Percentiles rank a stretch among this genome's conserved stretches.
Evolutionary conservation across 805 yeast species (phyloP).

Genomic region (Blastobotrys peoriensis): DNA sequence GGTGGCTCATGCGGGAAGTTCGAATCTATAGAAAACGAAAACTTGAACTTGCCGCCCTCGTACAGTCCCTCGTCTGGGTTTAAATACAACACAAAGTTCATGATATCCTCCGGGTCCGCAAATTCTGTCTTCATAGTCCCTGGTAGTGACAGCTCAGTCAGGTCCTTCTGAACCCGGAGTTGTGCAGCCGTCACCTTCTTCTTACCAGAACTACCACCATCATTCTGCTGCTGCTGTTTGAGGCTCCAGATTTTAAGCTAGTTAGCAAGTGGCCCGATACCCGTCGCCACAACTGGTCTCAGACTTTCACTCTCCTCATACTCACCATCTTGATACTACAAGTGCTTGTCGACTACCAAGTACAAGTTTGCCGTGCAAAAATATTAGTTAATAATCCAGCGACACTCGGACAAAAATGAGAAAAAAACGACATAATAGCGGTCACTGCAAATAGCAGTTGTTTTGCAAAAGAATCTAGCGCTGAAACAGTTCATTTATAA

Average conservation of each 20-base stretch:
- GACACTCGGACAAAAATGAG: no score
- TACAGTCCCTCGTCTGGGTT: conserved; percentile 71
- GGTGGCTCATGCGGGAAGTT: conserved; percentile 94
- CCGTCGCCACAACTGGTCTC: no score
- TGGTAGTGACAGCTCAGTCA: conserved; percentile 64
- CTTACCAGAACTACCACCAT: conserved; percentile 23
- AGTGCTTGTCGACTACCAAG: no score
- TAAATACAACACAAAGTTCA: conserved; percentile 54
- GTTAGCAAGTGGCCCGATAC: no score
- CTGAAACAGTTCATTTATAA: no score
- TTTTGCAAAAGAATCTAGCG: no score
- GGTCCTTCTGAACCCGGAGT: conserved; percentile 65
- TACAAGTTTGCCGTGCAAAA: no score
- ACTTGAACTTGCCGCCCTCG: conserved; percentile 59
- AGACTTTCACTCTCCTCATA: no score
- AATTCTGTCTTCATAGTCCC: conserved; percentile 46
- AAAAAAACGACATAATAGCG: no score
- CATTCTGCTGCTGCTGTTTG: conserved; percentile 51
- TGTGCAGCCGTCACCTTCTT: conserved; percentile 55
- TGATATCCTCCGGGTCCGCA: conserved; percentile 50
- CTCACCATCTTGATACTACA: no score
- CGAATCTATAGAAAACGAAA: conserved; percentile 58
- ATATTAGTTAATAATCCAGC: no score
- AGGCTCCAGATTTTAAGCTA: conserved; percentile 55
- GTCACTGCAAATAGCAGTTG: no score